Evolutionary conservation across 352 stramenopile genomes (phyloP), one percentile per base, ranked within the genome.

Genomic region (Phytophthora agathidicida): DNA sequence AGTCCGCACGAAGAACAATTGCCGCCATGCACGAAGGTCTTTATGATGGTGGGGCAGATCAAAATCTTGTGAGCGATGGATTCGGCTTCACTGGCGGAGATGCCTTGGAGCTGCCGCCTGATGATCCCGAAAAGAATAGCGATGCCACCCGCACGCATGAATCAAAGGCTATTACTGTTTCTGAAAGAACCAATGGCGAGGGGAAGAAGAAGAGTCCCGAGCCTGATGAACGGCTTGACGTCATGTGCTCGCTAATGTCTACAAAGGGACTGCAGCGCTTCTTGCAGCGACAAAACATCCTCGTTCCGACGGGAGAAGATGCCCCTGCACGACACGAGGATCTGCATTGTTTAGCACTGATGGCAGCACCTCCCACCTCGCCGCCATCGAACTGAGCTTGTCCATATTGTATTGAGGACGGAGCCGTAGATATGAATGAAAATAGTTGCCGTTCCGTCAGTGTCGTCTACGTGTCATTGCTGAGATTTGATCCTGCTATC

Each of bases 211-310:
- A 43, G 36, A 46, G 5, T 5, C 9, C 20, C 5, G 42, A 73
- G 33, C 67, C 56, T 27, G 69, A 84, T 36, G 62, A 75, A 38
- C 73, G 83, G 14, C 63, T 94, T 20, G 80, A 94, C 54, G 85
- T 90, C 39, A 56, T 94, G 41, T 94, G 85, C 65, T 94, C 85
- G 42, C 57, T 94, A 17, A 61, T 94, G 56, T 94, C 85, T n/a
- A 87, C 82, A 1, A 66, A 80, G 6, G 85, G 79, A 11, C 54
- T 94, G 32, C 73, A 82, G n/a, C 71, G 76, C 27, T 89, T 84
- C 47, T 67, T 94, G 19, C 58, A 88, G 37, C 62, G 68, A 23
- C 76, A 92, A 31, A 67, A 84, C 44, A 82, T 92, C 17, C 13
- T 73, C 8, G 69, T 88, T 19, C 43, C 76, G 1, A 38, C 51